Base-by-base conservation (phyloP, 2,329 filamentous ascomycete species). In the Venturia asperata region DNA sequence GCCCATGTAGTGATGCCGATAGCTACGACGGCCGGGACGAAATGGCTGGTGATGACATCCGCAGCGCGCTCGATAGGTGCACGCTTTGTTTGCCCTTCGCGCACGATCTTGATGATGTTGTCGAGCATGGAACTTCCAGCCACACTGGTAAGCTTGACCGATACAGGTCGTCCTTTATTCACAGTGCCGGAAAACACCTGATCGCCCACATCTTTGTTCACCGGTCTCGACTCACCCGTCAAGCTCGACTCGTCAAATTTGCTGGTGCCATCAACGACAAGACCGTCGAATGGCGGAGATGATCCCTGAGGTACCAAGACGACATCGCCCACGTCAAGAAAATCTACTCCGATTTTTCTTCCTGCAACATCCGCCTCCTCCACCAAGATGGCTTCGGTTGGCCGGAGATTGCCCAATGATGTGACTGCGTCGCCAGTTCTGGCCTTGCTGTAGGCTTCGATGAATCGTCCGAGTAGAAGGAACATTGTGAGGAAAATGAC, bases 401-500 rank as follows among this genome's bases (percentile, higher is more conserved):
- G 92, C 19, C 90, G 83, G 41, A 97, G 81, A 67, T 88, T 91
- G 1, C 88, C 87, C 5, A 97, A 79, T 67, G 89, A 86, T 42
- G 89, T 86, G 1, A 97, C 88, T 0, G 92, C 92, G 73, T 95
- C 89, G 1, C 92, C 92, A 0, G 92, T 91, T 71, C 89, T 93
- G 0, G 91, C 88, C 76, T 96, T 96, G 81, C 90, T 96, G 78
- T 94, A 95, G 0, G 90, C 87, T 78, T 97, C 93, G 15, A 92
- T 85, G 61, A 89, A 82, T n/a, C 88, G 81, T 17, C 85, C 85
- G 55, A 83, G 80, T 1, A 97, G 85, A 27, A 97, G 83, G 73
- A 97, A 97, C 68, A 97, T 82, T 0, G 92, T 96, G 65, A 97
- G 75, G 68, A 97, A 96, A 2, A 96, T 90, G 0, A 97, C 92